Evolutionary conservation across 2,329 filamentous ascomycete genomes (phyloP).

Genomic region (Metarhizium anisopliae): DNA sequence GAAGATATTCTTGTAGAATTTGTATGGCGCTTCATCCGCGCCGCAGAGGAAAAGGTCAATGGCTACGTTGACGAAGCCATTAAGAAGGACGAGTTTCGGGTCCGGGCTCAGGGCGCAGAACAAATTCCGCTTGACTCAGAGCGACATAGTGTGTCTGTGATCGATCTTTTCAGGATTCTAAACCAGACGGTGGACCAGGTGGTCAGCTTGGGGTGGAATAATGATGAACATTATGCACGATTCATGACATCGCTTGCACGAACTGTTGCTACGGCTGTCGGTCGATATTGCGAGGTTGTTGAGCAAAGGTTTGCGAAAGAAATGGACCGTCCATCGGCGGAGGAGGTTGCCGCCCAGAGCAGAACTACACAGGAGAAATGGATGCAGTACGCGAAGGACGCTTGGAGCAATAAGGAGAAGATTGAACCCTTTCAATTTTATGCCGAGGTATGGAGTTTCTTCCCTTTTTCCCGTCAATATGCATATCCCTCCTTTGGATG

Average conservation of each 20-base stretch:
- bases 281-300: conserved; percentile 83
- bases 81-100: conserved; percentile 79
- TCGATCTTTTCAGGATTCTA: conserved; percentile 91
- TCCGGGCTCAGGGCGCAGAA: conserved; percentile 55
- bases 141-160: conserved; percentile 84
- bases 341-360: conserved; percentile 69
- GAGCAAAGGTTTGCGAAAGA: conserved; percentile 80
- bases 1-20: conserved; percentile 82
- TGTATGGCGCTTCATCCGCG: conserved; percentile 89
- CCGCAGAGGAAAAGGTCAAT: conserved; percentile 69
- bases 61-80: conserved; percentile 85
- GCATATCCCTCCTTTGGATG: conserved; percentile 2
- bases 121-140: conserved; percentile 66
- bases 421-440: conserved; percentile 96
- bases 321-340: conserved; percentile 85
- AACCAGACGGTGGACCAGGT: conserved; percentile 87
- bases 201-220: conserved; percentile 79
- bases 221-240: conserved; percentile 86
- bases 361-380: conserved; percentile 87
- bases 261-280: conserved; percentile 72
- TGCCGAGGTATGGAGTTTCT: conserved; percentile 57
- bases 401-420: conserved; percentile 85
- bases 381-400: conserved; percentile 87
- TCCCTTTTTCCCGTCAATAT: not conserved
- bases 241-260: conserved; percentile 95